Evolutionary conservation across 2,329 filamentous ascomycete genomes (phyloP), one percentile per base, ranked within the genome.

Genomic region (Ascosphaera aggregata): DNA sequence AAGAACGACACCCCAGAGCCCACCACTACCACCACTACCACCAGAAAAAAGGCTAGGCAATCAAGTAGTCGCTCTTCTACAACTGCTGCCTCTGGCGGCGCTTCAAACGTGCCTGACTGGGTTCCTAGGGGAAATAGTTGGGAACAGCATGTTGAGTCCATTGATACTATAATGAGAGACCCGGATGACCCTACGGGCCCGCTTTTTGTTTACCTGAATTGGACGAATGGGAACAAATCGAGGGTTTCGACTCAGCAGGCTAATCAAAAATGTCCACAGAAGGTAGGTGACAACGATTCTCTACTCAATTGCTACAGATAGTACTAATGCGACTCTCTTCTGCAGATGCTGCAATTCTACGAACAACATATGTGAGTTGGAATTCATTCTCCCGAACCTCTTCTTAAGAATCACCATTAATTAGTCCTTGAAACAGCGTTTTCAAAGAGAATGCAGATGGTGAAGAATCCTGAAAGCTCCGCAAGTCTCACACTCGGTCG

Each of bases 261-360:
- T 44, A 62, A 62, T 41, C 50, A 57, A 18, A 57, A 51, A 39
- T 64, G 60, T 41, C 62, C 62, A 1, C 45, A 48, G 41, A 55
- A 56, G 48, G 58, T 58, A 49, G 46, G 48, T 43, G 16, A 19
- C 13, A 9, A 17, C 18, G 13, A 32, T 43, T 39, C 8, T 8
- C 15, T 5, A 4, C 41, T 4, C 15, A 16, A 8, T 13, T 27
- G 15, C 5, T 16, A 32, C 13, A 9, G 8, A 1, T 11, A 27
- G 16, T 15, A 11, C 24, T 11, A 9, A 31, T 20, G 36, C 42
- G 37, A 36, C 39, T 18, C 41, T 11, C 34, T 7, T 11, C 35
- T 13, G 8, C 39, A 62, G 54, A 64, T 65, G 61, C 55, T 65
- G 9, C 49, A 56, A 41, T 65, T 65, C 40, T 65, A 65, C 42